Evolutionary conservation across 2,329 filamentous ascomycete species (phyloP), one percentile per base, ranked within the genome.

Genomic region (Cordyceps cicadae): DNA sequence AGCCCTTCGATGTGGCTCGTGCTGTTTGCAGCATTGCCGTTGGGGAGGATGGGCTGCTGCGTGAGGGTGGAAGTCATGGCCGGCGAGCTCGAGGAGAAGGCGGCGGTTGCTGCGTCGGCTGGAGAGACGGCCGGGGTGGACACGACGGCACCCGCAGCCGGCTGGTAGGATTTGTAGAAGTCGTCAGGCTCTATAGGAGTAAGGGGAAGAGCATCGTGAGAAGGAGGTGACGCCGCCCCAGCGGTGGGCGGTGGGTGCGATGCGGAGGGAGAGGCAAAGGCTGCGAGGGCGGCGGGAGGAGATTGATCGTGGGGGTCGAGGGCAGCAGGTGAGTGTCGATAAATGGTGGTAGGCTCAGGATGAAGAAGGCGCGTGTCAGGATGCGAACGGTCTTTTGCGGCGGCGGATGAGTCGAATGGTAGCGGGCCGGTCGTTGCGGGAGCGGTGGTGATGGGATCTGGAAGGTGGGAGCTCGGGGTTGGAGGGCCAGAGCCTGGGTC

Each of bases 141-240:
- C 37, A 41, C 21, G 45, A 41, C 17, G 15, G 29, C 49, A 14
- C 24, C 49, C 43, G 29, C 37, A 17, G 71, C 67, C 67, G 70
- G 71, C 66, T 74, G 74, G 67, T 79, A 80, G 69, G 74, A 77
- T 66, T 77, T 78, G 72, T 83, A 83, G 71, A 82, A 83, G 69
- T 81, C 76, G 77, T 81, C 80, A 66, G 81, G 79, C 67, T 81
- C 77, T 72, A 77, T 69, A 67, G 75, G 64, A 66, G 74, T 73
- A 69, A 72, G 69, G 65, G 74, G 72, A 69, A 72, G 69, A 65
- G 71, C 72, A 75, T 76, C 72, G 59, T 72, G 69, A 60, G 67
- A 63, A 59, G 65, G 66, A 54, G 62, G 49, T 29, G 64, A 64
- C 54, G 66, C 62, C 48, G 41, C 46, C 37, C 14, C 48, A 46